Evolutionary conservation across 2,329 filamentous ascomycete genomes (phyloP), one percentile per base, ranked within the genome.

Genomic region (Zasmidium citrigriseum): DNA sequence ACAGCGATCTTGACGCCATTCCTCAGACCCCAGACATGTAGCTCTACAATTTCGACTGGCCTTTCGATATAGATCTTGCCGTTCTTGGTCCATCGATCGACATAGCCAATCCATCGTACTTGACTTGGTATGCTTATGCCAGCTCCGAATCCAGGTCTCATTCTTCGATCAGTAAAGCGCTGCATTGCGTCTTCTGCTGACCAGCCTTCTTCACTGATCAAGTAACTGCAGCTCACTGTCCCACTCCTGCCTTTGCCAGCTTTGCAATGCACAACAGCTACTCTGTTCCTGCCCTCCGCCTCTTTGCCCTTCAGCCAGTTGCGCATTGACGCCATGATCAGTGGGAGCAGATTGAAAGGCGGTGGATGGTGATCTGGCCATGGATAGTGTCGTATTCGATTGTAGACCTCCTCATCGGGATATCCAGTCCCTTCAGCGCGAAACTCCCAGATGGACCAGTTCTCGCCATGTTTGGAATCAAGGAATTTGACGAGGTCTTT

Each of bases 361-460:
- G 95, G 95, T 2, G 95, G 95, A 72, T 99, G 95, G 72, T 99
- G 95, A 72, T 99, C 95, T 0, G 95, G 95, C 86, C 91, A 99
- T 0, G 95, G 95, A 70, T 93, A 98, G 76, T 99, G 95, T 63
- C 89, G 85, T 63, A 98, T 88, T 2, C 93, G 84, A 29, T 86
- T 83, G 72, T 96, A 91, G 1, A 99, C 93, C 58, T 93, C 90
- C 18, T 87, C 84, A 71, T 99, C 95, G 0, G 92, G 92, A 70
- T 99, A 99, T 1, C 95, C 95, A 0, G 95, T 97, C 4, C 95
- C 95, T 74, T 99, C 95, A 34, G 92, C 95, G 47, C 95, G 88
- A 68, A 99, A 99, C 77, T 99, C 95, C 91, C 93, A 99, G 69
- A 99, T 96, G 2, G 89, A 87, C 95, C 95, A 99, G 63, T 95